Percentiles rank a stretch among this genome's conserved stretches.
phyloP scores from a whole-genome alignment of 208 protist genomes.

The Trypanosoma mega region DNA sequence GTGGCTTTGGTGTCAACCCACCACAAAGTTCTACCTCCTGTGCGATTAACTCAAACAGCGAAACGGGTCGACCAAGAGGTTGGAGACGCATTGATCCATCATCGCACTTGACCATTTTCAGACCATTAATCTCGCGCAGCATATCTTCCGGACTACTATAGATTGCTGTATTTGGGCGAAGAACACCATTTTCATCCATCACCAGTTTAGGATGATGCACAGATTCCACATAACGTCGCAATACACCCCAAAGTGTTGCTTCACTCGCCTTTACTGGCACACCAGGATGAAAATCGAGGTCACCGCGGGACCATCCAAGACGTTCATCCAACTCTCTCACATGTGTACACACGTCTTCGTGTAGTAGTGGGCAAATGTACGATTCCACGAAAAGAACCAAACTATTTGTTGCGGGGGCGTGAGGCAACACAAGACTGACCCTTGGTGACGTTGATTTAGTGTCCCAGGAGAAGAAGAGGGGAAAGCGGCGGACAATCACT shows the following conservation, averaged over 20 bases:
- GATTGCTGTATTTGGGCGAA: conserved; percentile 21
- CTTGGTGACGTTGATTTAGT: background rate
- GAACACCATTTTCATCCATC: conserved; percentile 10
- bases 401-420: conserved; percentile 3
- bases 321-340: conserved; percentile 25
- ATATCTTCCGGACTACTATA: conserved; percentile 35
- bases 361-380: conserved; percentile 40
- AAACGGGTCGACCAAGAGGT: conserved; percentile 26
- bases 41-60: conserved; percentile 34
- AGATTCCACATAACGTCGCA: conserved; percentile 25
- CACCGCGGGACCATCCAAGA: conserved; percentile 25
- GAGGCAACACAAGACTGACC: conserved; percentile 12
- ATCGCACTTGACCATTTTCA: conserved; percentile 2
- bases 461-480: conserved; percentile 22
- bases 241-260: conserved; percentile 21
- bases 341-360: conserved; percentile 6
- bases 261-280: conserved; percentile 7
- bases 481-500: conserved; percentile 18
- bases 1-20: background rate
- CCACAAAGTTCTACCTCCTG: conserved; percentile 25
- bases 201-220: conserved; percentile 9
- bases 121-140: conserved; percentile 29
- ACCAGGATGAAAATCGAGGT: conserved; percentile 23
- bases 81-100: conserved; percentile 1
- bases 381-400: conserved; percentile 18